Evolutionary conservation across 768 basidiomycete species (phyloP).

Genomic region (Russula sp.): DNA sequence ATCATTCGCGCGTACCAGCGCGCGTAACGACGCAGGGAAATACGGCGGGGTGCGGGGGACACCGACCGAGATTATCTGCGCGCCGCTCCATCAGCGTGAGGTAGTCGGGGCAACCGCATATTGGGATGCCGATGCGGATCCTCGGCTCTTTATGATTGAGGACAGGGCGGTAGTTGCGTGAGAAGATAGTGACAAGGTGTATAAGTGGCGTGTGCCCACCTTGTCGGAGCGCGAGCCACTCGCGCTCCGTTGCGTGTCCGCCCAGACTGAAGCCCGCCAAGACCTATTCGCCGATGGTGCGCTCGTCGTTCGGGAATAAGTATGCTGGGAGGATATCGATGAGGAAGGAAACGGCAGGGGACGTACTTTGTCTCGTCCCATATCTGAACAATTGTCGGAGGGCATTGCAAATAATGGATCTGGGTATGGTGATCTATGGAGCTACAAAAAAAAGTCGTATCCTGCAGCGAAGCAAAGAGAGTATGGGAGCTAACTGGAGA

Average conservation of each 20-base stretch:
- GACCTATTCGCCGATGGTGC: constrained; percentile 62
- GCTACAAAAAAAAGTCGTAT: too few species aligned
- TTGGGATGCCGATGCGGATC: constrained; percentile 44
- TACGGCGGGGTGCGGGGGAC: constrained; percentile 50
- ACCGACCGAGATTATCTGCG: constrained; percentile 45
- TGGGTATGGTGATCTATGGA: too few species aligned
- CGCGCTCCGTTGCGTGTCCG: constrained; percentile 80
- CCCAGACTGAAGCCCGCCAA: constrained; percentile 77
- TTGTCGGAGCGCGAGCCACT: constrained; percentile 61
- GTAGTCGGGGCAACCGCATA: constrained; percentile 69
- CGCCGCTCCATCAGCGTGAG: constrained; percentile 53
- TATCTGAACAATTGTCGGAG: too few species aligned
- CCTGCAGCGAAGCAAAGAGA: too few species aligned
- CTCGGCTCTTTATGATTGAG: constrained; percentile 39
- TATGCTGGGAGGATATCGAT: constrained; percentile 76
- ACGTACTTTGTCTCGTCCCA: too few species aligned
- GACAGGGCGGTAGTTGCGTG: not conserved
- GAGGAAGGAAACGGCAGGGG: constrained; percentile 74
- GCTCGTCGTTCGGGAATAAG: constrained; percentile 66
- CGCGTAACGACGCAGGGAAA: constrained; percentile 53
- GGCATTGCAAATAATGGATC: too few species aligned
- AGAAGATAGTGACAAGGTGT: constrained; percentile 9
- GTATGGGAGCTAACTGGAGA: too few species aligned
- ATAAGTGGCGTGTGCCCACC: constrained; percentile 35
- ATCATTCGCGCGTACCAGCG: constrained; percentile 47